Percentiles rank a stretch among this genome's conserved stretches.
These are phyloP conservation scores for Stylonectria norvegica DNA, from an alignment of 2,329 filamentous ascomycete species.

Conservation along the genomic window DNA sequence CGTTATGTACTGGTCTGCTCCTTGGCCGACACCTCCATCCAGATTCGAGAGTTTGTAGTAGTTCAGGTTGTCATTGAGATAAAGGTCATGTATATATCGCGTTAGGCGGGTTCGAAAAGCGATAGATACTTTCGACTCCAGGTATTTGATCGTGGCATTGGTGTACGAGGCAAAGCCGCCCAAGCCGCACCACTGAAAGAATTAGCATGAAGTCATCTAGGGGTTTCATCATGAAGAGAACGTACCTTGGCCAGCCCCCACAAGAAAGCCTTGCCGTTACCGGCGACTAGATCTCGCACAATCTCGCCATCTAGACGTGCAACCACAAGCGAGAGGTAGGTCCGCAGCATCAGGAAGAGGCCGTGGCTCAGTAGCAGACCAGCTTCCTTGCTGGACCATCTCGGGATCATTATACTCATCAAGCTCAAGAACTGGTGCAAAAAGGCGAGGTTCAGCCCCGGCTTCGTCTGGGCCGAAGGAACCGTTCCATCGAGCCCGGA, in stretches of 20 bases:
- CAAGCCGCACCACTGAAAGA: slow-evolving; percentile 75
- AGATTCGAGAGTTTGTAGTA: slow-evolving; percentile 95
- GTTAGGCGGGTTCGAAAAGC: slow-evolving; percentile 94
- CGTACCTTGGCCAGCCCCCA: slow-evolving; percentile 78
- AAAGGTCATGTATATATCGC: slow-evolving; percentile 94
- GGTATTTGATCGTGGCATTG: slow-evolving; percentile 98
- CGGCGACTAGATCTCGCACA: slow-evolving; percentile 91
- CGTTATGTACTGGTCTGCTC: slow-evolving; percentile 95
- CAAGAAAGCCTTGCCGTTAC: slow-evolving; percentile 82
- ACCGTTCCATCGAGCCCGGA: slow-evolving; percentile 75
- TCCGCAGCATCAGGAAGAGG: slow-evolving; percentile 83
- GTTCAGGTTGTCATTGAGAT: slow-evolving; percentile 89
- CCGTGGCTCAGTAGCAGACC: slow-evolving; percentile 85
- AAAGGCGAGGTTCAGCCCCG: slow-evolving; percentile 91
- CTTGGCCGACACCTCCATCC: slow-evolving; percentile 87
- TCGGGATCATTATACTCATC: slow-evolving; percentile 94
- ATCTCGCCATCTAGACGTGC: slow-evolving; percentile 93
- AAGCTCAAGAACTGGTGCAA: slow-evolving; percentile 94
- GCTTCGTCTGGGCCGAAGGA: slow-evolving; percentile 86
- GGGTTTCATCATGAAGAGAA: background rate
- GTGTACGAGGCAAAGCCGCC: slow-evolving; percentile 94
- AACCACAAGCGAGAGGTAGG: slow-evolving; percentile 90
- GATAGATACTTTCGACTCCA: slow-evolving; percentile 97
- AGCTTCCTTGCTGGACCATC: slow-evolving; percentile 94
- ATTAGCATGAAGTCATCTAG: slow-evolving; percentile 1